A percentile compares a stretch with the other conserved stretches of the same genome.
These are phyloP conservation scores for Jaenimonas drosophilae DNA, from an alignment of 208 protist genomes.

Conservation along the genomic window DNA sequence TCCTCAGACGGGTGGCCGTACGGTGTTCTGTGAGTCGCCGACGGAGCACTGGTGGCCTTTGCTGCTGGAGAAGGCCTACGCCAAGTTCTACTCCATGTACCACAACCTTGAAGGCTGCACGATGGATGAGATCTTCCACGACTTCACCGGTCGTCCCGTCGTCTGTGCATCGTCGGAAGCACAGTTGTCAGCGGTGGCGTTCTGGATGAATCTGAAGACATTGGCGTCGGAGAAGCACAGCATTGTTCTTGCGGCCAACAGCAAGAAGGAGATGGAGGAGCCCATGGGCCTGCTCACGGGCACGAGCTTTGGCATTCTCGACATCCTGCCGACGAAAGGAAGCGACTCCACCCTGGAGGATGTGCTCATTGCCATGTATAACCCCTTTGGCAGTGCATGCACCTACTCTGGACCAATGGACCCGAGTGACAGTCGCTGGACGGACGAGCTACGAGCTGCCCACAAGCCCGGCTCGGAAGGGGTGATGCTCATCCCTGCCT, in stretches of 20 bases:
- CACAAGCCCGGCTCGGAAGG: slow-evolving; percentile 23
- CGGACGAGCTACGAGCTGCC: slow-evolving; percentile 17
- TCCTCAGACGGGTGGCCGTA: slow-evolving; percentile 2
- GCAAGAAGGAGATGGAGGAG: slow-evolving; percentile 24
- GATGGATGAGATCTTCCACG: slow-evolving; percentile 37
- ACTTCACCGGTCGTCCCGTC: slow-evolving; percentile 48
- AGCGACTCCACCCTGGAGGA: slow-evolving; percentile 28
- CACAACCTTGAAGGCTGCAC: slow-evolving; percentile 12
- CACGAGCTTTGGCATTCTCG: slow-evolving; percentile 52
- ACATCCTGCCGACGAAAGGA: slow-evolving; percentile 26
- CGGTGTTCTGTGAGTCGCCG: slow-evolving; percentile 7
- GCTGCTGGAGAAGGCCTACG: slow-evolving; percentile 22
- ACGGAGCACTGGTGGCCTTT: slow-evolving; percentile 9
- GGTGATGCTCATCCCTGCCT: slow-evolving; percentile 51
- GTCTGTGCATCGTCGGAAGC: slow-evolving; percentile 31
- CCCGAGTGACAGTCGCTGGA: slow-evolving; percentile 33
- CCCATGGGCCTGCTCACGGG: slow-evolving; percentile 37
- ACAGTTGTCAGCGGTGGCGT: slow-evolving; percentile 18
- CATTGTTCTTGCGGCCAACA: slow-evolving; percentile 34
- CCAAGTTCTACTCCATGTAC: slow-evolving; percentile 16
- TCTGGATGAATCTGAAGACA: slow-evolving; percentile 36
- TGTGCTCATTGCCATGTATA: slow-evolving; percentile 63
- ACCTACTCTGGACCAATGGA: slow-evolving; percentile 62
- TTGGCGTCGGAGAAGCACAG: slow-evolving; percentile 22
- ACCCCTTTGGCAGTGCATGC: slow-evolving; percentile 40